Evolutionary conservation across 805 yeast species (phyloP), one percentile per base, ranked within the genome.

Genomic region (Blastobotrys attinorum): DNA sequence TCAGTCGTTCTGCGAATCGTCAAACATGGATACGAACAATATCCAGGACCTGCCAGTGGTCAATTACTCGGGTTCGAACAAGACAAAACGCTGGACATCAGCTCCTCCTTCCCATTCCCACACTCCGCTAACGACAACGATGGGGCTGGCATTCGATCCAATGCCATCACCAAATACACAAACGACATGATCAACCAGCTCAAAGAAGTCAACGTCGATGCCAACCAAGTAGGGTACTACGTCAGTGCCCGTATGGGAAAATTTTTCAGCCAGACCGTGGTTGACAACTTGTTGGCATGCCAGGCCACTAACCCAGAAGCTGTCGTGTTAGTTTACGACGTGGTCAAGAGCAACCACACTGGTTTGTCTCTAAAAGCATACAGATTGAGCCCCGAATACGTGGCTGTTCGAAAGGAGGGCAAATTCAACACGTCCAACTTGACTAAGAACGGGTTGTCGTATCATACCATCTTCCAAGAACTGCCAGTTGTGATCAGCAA

Each of bases 141-240:
- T 49, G 78, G 77, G 48, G 77, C 77, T 15, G 78, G 78, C 16
- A 72, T 85, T 23, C 75, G 76, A 44, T 69, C 79, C 43, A 73
- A 76, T 57, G 70, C 78, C 52, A 84, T 86, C 47, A 66, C 68
- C 46, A 76, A 73, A 59, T 87, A 78, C 66, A 88, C 82, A 60
- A 74, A 73, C 41, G 87, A 81, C 38, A 69, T 83, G 56, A 68
- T 81, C 51, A 73, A 76, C 35, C 74, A 76, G 47, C 72, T 85
- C 50, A 75, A 71, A 55, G 72, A 71, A 44, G 75, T 79, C 48
- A 81, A 81, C 39, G 70, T 76, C 47, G 89, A 88, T 37, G 70
- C 77, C 35, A 83, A 79, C 58, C 71, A 80, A 47, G 75, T 80
- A 50, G 96, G 96, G 27, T 86, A 89, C 87, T 86, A 83, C 66